Percentiles rank a stretch among this genome's conserved stretches.
These are phyloP conservation scores for Cymodocea nodosa DNA, from an alignment of 116 monocot species.

Conservation along the genomic window DNA sequence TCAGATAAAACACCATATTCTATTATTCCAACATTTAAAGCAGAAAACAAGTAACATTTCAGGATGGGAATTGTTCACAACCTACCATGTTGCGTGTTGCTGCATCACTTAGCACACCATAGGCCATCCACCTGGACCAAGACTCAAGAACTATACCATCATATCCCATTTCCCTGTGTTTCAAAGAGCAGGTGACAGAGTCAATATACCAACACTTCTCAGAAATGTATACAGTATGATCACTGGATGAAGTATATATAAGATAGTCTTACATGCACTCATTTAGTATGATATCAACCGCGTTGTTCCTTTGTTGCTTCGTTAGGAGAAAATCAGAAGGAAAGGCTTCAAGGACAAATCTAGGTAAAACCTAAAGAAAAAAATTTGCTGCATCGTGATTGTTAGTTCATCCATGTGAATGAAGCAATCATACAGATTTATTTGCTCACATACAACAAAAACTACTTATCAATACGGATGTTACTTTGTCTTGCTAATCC, in stretches of 20 bases:
- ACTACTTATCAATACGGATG: too few species aligned
- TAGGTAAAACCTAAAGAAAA: constrained; percentile 60
- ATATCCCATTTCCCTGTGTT: constrained; percentile 78
- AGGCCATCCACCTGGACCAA: constrained; percentile 92
- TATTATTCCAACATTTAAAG: not conserved
- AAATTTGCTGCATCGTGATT: not conserved
- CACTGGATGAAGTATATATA: constrained; percentile 6
- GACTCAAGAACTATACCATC: constrained; percentile 98
- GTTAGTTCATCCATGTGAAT: not conserved
- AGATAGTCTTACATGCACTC: constrained; percentile 74
- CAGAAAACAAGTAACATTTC: not conserved
- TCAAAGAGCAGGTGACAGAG: not conserved
- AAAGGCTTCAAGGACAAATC: constrained; percentile 75
- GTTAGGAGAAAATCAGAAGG: constrained; percentile 55
- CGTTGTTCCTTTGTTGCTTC: constrained; percentile 48
- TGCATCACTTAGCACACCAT: constrained; percentile 64
- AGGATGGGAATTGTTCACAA: not conserved
- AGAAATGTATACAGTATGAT: not conserved
- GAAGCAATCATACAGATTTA: not conserved
- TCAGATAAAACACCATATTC: too few species aligned
- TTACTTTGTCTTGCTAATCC: too few species aligned
- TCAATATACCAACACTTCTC: not conserved
- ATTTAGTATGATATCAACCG: constrained; percentile 48
- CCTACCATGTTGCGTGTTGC: constrained; percentile 51
- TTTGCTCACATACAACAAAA: not conserved